Conservation (phyloP, 345 rosid genomes). For the Salix suchowensis region DNA sequence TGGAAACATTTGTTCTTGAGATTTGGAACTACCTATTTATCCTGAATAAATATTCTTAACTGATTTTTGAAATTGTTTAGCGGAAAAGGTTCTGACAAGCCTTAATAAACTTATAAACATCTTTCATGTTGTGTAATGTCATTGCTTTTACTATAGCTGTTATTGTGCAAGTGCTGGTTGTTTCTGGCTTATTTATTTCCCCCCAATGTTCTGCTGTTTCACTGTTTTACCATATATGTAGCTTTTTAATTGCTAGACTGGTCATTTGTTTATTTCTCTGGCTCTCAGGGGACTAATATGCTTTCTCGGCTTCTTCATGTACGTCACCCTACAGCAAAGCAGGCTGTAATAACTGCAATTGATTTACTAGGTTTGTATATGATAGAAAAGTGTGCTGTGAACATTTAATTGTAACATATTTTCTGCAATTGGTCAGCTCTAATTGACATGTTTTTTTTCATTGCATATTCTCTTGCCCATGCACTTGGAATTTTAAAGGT, state of each 20-base stretch:
- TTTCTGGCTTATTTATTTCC: too few relatives aligned
- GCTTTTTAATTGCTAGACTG: constrained; percentile 8
- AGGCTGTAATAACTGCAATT: constrained; percentile 96
- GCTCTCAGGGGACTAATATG: constrained; percentile 92
- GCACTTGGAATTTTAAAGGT: neutral
- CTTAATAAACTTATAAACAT: neutral
- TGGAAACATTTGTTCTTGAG: neutral
- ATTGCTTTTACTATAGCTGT: neutral
- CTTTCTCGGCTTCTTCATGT: constrained; percentile 97
- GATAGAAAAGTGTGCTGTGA: neutral
- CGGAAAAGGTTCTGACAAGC: neutral
- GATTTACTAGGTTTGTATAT: constrained; percentile 73
- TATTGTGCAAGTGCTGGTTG: neutral
- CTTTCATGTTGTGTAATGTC: too few relatives aligned
- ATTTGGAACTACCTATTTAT: neutral
- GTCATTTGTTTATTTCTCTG: constrained; percentile 19
- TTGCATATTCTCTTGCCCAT: too few relatives aligned
- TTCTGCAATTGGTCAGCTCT: too few relatives aligned
- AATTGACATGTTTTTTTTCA: too few relatives aligned
- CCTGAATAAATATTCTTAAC: neutral
- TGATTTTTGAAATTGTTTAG: neutral
- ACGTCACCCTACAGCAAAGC: constrained; percentile 83
- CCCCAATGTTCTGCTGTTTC: neutral
- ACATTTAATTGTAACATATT: too few relatives aligned
- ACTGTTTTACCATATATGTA: constrained; percentile 5